phyloP scores from a whole-genome alignment of 768 basidiomycete species.

The Boletellus ananas region DNA sequence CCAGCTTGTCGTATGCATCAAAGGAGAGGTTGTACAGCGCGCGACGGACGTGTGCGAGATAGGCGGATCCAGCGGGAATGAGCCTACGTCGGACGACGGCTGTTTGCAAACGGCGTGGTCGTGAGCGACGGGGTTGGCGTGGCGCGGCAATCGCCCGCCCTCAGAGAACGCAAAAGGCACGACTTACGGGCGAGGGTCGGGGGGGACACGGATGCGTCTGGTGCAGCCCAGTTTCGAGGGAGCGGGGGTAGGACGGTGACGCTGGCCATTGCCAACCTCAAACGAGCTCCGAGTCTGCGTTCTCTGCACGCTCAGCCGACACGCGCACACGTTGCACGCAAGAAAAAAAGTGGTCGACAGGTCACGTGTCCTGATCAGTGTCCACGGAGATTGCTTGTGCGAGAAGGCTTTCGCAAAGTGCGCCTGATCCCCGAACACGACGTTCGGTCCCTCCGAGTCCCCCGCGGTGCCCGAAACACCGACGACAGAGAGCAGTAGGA shows the following conservation, averaged over 20 bases:
- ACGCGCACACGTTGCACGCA: background rate
- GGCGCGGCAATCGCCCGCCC: too few species aligned
- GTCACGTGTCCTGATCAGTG: constrained; percentile 17
- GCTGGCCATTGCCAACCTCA: constrained; percentile 20
- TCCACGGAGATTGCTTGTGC: constrained; percentile 10
- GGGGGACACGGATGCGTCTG: constrained; percentile 10
- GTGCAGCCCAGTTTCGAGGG: constrained; percentile 19
- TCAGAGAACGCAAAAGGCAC: background rate
- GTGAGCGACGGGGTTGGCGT: too few species aligned
- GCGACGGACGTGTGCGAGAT: constrained; percentile 77
- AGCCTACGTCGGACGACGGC: constrained; percentile 45
- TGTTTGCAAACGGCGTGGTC: background rate
- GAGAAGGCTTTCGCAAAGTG: too few species aligned
- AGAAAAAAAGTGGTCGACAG: constrained; percentile 1
- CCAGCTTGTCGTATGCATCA: constrained; percentile 72
- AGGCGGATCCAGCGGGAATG: constrained; percentile 85
- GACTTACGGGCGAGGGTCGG: constrained; percentile 26
- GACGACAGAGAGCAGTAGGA: background rate
- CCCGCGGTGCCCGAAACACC: constrained; percentile 7
- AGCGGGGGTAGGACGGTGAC: constrained; percentile 27
- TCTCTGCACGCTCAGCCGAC: too few species aligned
- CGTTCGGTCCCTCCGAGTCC: background rate
- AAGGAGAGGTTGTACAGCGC: constrained; percentile 75
- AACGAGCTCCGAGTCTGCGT: too few species aligned
- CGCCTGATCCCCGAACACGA: background rate